These are phyloP conservation scores for Nannizziopsis barbatae DNA, from an alignment of 2,329 filamentous ascomycete genomes.

Conservation along the genomic window DNA sequence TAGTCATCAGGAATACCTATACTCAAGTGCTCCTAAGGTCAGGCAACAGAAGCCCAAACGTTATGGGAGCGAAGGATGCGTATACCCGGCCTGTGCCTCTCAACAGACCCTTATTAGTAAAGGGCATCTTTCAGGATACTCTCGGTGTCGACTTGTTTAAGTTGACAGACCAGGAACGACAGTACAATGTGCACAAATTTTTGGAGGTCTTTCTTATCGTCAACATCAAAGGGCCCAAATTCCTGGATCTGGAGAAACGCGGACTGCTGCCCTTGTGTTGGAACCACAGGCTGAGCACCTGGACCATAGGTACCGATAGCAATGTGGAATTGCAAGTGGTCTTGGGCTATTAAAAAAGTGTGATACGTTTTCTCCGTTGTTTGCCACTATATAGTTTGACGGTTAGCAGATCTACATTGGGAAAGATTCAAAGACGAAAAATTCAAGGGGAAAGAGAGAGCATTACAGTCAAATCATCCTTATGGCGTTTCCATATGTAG, in stretches of 20 bases:
- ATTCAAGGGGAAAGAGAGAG: not conserved
- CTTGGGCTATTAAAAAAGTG: slow-evolving; percentile 14
- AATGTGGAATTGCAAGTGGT: slow-evolving; percentile 12
- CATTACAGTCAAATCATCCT: slow-evolving; percentile 8
- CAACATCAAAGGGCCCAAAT: slow-evolving; percentile 10
- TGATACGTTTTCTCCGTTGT: slow-evolving; percentile 7
- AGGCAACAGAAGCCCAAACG: no score
- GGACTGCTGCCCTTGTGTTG: not conserved
- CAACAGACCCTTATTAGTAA: not conserved
- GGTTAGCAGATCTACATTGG: slow-evolving; percentile 5
- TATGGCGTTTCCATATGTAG: slow-evolving; percentile 14
- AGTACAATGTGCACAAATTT: slow-evolving; percentile 9
- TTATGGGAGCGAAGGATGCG: no score
- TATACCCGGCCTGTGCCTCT: no score
- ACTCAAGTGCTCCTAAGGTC: no score
- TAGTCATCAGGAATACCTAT: no score
- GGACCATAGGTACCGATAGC: slow-evolving; percentile 14
- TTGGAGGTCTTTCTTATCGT: not conserved
- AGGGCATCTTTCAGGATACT: not conserved
- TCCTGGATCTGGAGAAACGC: slow-evolving; percentile 13
- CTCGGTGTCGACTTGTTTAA: not conserved
- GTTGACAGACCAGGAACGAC: slow-evolving; percentile 8
- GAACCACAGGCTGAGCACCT: slow-evolving; percentile 3
- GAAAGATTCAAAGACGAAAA: not conserved
- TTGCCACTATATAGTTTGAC: slow-evolving; percentile 7